Conservation (phyloP, 2,329 filamentous ascomycete species). For the Trichoderma sp. region DNA sequence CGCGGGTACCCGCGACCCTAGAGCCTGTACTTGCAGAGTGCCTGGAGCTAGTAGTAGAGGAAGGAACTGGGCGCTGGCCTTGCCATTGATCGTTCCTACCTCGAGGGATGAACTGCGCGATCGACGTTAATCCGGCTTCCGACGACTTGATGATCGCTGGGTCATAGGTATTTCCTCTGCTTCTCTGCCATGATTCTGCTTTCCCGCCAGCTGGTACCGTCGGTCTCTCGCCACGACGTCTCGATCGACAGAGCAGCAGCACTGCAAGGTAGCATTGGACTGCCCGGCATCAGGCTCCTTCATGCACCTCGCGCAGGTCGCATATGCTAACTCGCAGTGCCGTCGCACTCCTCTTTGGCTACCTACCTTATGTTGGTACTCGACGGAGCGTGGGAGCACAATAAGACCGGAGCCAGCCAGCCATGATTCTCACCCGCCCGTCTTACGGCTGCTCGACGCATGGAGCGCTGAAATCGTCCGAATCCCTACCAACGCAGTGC, state of each 20-base stretch:
- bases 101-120: neutral
- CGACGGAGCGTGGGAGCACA: neutral
- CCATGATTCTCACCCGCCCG: constrained; percentile 3
- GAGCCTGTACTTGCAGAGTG: neutral
- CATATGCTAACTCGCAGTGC: neutral
- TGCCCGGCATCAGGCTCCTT: constrained; percentile 4
- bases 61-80: neutral
- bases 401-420: constrained; percentile 15
- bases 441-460: constrained; percentile 1
- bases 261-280: neutral
- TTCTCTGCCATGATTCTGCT: neutral
- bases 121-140: constrained; percentile 16
- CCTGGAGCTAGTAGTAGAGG: neutral
- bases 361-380: no score
- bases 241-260: constrained; percentile 9
- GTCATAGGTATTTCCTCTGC: no score
- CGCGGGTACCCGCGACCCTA: neutral
- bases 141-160: neutral
- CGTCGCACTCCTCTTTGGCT: constrained; percentile 5
- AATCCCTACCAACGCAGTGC: constrained; percentile 12
- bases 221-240: neutral
- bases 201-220: neutral
- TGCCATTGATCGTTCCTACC: neutral
- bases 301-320: neutral
- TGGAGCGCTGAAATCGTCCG: constrained; percentile 7